Evolutionary conservation across 2,329 filamentous ascomycete genomes (phyloP).

Genomic region (Fusarium sp.): DNA sequence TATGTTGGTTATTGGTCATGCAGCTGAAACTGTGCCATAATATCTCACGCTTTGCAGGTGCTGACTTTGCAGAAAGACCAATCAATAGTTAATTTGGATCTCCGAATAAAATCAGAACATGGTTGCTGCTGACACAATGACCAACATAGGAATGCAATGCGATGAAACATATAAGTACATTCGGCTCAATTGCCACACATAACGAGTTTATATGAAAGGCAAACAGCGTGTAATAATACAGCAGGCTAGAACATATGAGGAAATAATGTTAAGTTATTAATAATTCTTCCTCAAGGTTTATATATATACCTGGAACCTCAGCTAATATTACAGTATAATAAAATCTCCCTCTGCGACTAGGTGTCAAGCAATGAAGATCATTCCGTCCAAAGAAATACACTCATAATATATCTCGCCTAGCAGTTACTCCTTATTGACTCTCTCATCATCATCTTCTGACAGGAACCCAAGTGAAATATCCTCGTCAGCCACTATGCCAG

Average conservation of each 20-base stretch:
- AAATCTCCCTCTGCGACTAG: not conserved
- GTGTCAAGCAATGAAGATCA: not conserved
- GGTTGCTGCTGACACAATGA: not conserved
- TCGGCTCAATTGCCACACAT: not conserved
- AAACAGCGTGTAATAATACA: fast-evolving
- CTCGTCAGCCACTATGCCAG: not conserved
- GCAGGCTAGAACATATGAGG: fast-evolving
- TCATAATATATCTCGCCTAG: fast-evolving
- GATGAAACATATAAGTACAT: not conserved
- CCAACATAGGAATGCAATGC: not conserved
- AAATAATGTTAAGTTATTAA: not conserved
- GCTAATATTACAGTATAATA: not conserved
- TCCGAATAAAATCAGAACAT: not conserved
- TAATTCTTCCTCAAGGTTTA: fast-evolving
- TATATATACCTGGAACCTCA: too few species aligned
- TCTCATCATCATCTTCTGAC: too few species aligned
- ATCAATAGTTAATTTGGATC: fast-evolving
- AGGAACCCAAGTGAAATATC: not conserved
- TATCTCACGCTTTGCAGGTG: not conserved
- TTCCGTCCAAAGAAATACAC: not conserved
- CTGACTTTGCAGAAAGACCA: not conserved
- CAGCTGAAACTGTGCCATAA: not conserved
- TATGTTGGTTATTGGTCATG: not conserved
- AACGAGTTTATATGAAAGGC: fast-evolving
- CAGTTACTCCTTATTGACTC: not conserved